Evolutionary conservation across 2,329 filamentous ascomycete genomes (phyloP).

Genomic region (Xylaria sp.): DNA sequence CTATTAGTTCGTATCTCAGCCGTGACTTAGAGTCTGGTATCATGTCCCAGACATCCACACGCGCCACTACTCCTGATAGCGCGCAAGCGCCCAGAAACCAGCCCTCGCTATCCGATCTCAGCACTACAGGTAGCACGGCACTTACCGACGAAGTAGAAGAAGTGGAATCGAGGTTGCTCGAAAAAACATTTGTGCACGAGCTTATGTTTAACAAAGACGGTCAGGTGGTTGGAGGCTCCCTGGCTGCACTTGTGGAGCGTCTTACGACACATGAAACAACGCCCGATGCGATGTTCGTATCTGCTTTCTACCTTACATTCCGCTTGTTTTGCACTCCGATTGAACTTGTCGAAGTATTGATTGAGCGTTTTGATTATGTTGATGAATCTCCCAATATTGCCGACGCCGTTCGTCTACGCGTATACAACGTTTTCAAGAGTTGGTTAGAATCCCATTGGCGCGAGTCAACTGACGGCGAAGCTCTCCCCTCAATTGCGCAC

Average conservation of each 20-base stretch:
- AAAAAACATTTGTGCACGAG: slow-evolving; percentile 91
- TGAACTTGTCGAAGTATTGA: slow-evolving; percentile 82
- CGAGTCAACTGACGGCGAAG: slow-evolving; percentile 79
- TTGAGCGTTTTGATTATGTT: slow-evolving; percentile 92
- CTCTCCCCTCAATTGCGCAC: slow-evolving; percentile 77
- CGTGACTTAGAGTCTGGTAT: slow-evolving; percentile 84
- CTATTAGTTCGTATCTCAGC: slow-evolving; percentile 80
- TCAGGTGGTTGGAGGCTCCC: slow-evolving; percentile 89
- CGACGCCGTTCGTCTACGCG: slow-evolving; percentile 83
- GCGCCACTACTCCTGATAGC: slow-evolving; percentile 86
- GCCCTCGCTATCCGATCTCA: slow-evolving; percentile 74
- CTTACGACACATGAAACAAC: slow-evolving; percentile 93
- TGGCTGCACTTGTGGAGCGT: slow-evolving; percentile 91
- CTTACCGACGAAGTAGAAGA: slow-evolving; percentile 81
- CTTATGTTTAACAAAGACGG: slow-evolving; percentile 94
- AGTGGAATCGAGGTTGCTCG: slow-evolving; percentile 83
- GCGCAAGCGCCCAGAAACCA: slow-evolving; percentile 64
- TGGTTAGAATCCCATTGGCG: slow-evolving; percentile 98
- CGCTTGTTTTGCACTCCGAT: slow-evolving; percentile 86
- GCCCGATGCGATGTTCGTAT: slow-evolving; percentile 90
- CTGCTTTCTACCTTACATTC: slow-evolving; percentile 96
- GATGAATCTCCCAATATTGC: slow-evolving; percentile 79
- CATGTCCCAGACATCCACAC: slow-evolving; percentile 82
- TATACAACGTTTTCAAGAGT: slow-evolving; percentile 96
- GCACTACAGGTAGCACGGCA: slow-evolving; percentile 70